Base-by-base conservation (phyloP, 257 asterid genomes). In the Scutellaria barbata region DNA sequence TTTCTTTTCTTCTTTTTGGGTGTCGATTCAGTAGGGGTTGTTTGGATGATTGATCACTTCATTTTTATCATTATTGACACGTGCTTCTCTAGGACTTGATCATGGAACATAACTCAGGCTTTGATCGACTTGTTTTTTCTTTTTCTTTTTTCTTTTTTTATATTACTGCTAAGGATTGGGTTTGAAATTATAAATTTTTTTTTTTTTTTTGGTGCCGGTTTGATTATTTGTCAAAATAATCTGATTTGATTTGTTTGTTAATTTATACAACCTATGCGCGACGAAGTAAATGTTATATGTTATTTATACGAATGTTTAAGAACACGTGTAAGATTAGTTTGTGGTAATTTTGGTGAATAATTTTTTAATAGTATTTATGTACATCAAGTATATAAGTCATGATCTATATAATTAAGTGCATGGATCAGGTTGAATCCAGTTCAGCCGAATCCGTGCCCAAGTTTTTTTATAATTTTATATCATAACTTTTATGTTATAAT, bases 61-160 rank as follows among this genome's bases (percentile, higher is more conserved):
- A 22, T 10, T 20, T 55, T 20, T 52, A 40, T 13, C 1, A 11
- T 18, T 16, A 22, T 18, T 33, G 52, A 58, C 59, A 71, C 81
- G 81, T 76, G 81, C 73, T 10, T n/a, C 10, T 0, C 10, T 5
- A 33, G 51, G 22, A 51, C n/a, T n/a, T n/a, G 16, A 5, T 69
- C 47, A 43, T 43, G 37, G 66, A 39, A 25, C 10, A 7, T 2
- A n/a, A n/a, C n/a, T 13, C 8, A n/a, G 10, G 8, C 10, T 47
- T 8, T 40, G 1, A 13, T 42, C 12, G 13, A n/a, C n/a, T n/a
- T n/a, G n/a, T n/a, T n/a, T n/a, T n/a, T n/a, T n/a, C n/a, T n/a
- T n/a, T n/a, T n/a, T 10, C 18, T 54, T 33, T 35, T 50, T 7
- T 8, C 10, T 35, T 25, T 11, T 40, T 9, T 42, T 4, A n/a